phyloP scores from a whole-genome alignment of 2,329 filamentous ascomycete species.

The Dactylellina parvicollis region DNA sequence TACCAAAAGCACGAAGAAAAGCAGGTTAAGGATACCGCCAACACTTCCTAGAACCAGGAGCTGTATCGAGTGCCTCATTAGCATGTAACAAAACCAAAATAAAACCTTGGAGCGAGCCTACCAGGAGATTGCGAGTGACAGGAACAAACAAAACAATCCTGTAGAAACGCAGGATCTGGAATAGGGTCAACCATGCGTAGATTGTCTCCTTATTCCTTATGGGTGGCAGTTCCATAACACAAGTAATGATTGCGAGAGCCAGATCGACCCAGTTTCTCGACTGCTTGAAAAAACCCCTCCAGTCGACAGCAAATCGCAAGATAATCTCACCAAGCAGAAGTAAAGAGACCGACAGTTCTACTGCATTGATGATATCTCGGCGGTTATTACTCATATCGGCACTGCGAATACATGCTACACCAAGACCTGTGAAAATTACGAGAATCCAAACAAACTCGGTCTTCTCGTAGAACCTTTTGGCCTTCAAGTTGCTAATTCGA shows the following conservation, averaged over 20 bases:
- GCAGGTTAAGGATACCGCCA: constrained; percentile 89
- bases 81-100: background rate
- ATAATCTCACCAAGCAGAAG: constrained; percentile 83
- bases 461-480: constrained; percentile 79
- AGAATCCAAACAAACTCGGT: constrained; percentile 80
- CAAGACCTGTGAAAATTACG: constrained; percentile 80
- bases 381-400: constrained; percentile 74
- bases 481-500: constrained; percentile 60
- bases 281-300: constrained; percentile 79
- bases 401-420: constrained; percentile 80
- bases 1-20: constrained; percentile 94
- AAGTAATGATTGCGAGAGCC: constrained; percentile 79
- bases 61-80: constrained; percentile 59
- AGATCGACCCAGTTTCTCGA: constrained; percentile 83
- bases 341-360: constrained; percentile 80
- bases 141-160: constrained; percentile 89
- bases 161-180: constrained; percentile 92
- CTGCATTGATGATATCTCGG: constrained; percentile 73
- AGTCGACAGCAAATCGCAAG: constrained; percentile 79
- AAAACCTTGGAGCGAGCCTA: constrained; percentile 60
- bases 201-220: constrained; percentile 76
- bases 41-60: constrained; percentile 87
- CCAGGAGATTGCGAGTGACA: constrained; percentile 85
- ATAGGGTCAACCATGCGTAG: constrained; percentile 90
- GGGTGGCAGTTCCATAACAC: constrained; percentile 82